Percentiles rank a stretch among this genome's conserved stretches.
Conservation (phyloP, 805 yeast genomes). For the Kuraishia molischiana region DNA sequence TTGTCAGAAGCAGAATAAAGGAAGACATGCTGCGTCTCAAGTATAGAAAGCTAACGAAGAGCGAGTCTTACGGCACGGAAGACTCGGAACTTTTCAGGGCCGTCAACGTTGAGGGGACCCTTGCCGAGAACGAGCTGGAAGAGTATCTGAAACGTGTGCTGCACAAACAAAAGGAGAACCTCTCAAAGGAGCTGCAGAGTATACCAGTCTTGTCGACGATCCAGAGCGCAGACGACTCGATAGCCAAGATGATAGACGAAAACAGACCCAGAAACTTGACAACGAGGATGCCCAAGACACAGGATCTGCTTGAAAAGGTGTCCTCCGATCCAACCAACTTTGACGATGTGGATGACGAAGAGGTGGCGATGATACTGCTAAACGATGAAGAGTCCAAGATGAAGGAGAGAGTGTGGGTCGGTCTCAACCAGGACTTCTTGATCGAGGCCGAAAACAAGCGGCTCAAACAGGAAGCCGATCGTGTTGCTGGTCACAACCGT, state of each 20-base stretch:
- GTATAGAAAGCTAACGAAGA: conserved; percentile 3
- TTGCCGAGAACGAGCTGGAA: conserved; percentile 35
- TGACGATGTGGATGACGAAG: conserved; percentile 80
- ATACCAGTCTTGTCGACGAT: conserved; percentile 6
- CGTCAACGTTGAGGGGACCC: conserved; percentile 30
- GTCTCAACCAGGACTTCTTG: conserved; percentile 77
- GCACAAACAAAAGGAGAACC: conserved; percentile 15
- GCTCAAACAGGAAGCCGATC: conserved; percentile 79
- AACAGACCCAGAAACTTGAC: conserved; percentile 48
- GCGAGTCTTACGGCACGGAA: neutral
- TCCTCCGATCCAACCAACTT: conserved; percentile 53
- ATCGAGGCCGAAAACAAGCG: conserved; percentile 79
- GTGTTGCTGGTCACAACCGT: conserved; percentile 65
- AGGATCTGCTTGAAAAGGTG: conserved; percentile 39
- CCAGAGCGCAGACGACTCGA: conserved; percentile 10
- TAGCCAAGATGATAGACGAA: conserved; percentile 22
- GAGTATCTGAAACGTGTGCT: conserved; percentile 18
- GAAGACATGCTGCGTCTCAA: conserved; percentile 15
- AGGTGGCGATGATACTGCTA: conserved; percentile 50
- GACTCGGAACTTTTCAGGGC: conserved; percentile 22
- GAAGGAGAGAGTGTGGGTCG: conserved; percentile 85
- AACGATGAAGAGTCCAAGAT: conserved; percentile 58
- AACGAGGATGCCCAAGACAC: conserved; percentile 43
- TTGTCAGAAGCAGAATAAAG: conserved; percentile 47
- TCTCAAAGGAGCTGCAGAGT: conserved; percentile 7